phyloP scores from a whole-genome alignment of 305 asterid species.

The Solanum hybrid region DNA sequence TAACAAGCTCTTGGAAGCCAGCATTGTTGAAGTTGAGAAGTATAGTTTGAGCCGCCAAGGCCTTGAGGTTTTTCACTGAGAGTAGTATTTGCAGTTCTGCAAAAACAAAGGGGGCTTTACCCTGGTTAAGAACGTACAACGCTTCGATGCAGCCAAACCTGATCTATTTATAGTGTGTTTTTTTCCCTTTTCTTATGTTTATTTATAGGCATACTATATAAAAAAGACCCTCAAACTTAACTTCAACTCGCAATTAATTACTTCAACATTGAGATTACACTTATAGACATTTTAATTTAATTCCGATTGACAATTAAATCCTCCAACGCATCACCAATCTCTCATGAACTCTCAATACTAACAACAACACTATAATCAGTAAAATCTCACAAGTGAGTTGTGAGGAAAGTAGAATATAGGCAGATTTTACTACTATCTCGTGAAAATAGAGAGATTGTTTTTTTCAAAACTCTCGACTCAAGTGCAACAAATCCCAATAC shows the following conservation, averaged over 20 bases:
- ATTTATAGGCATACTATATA: not conserved
- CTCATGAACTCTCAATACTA: too few relatives aligned
- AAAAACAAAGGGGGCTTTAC: too few relatives aligned
- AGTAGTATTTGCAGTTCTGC: too few relatives aligned
- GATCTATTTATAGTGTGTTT: not conserved
- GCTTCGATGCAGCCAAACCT: not conserved
- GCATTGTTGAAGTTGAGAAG: conserved; percentile 25
- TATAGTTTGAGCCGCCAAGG: not conserved
- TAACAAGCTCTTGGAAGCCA: conserved; percentile 29
- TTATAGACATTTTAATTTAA: not conserved
- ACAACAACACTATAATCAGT: not conserved
- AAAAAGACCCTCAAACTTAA: not conserved
- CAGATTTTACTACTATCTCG: too few relatives aligned
- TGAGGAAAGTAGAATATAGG: not conserved
- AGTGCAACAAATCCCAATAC: not conserved
- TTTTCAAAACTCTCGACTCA: too few relatives aligned
- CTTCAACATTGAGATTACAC: not conserved
- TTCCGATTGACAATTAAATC: not conserved
- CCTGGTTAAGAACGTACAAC: not conserved
- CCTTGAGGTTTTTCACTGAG: not conserved
- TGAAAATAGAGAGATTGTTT: too few relatives aligned
- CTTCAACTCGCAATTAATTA: not conserved
- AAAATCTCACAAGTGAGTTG: not conserved
- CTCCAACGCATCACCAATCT: too few relatives aligned
- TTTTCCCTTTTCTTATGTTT: not conserved